These are phyloP conservation scores for Protea cynaroides DNA, from an alignment of 164 flowering plant genomes.

Conservation along the genomic window DNA sequence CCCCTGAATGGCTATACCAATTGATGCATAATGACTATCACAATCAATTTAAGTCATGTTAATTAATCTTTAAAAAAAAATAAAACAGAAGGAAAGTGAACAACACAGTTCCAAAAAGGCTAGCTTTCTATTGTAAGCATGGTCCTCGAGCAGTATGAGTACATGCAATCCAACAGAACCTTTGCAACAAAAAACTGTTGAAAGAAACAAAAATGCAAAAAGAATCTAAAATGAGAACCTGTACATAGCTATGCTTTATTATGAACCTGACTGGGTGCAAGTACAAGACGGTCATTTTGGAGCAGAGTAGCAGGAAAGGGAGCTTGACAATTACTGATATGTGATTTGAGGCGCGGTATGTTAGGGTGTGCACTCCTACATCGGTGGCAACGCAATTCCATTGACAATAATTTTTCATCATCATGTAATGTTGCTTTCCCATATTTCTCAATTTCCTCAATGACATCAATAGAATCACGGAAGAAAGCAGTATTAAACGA, in stretches of 20 bases:
- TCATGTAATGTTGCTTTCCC: conserved; percentile 42
- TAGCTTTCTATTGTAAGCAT: too few species aligned
- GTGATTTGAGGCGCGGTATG: conserved; percentile 79
- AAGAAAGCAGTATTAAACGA: conserved; percentile 76
- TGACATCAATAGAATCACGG: conserved; percentile 72
- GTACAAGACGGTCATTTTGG: conserved; percentile 45
- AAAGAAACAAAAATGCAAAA: too few species aligned
- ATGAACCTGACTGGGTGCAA: conserved; percentile 8
- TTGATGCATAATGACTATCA: too few species aligned
- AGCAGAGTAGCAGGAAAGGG: conserved; percentile 50
- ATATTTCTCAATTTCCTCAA: conserved; percentile 45
- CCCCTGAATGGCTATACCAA: too few species aligned
- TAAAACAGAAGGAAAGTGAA: too few species aligned
- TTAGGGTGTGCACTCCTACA: conserved; percentile 92
- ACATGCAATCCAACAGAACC: too few species aligned
- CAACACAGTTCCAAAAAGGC: too few species aligned
- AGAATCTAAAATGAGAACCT: neutral
- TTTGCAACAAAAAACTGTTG: too few species aligned
- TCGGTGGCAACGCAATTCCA: conserved; percentile 82
- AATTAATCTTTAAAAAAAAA: too few species aligned
- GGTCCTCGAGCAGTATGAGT: too few species aligned
- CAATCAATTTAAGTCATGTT: too few species aligned
- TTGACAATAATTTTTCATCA: conserved; percentile 47
- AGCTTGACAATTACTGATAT: conserved; percentile 51
- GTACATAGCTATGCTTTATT: conserved; percentile 12